These are phyloP conservation scores for Mucor racemosus DNA, from an alignment of 371 early-diverging fungal genomes.

Conservation along the genomic window DNA sequence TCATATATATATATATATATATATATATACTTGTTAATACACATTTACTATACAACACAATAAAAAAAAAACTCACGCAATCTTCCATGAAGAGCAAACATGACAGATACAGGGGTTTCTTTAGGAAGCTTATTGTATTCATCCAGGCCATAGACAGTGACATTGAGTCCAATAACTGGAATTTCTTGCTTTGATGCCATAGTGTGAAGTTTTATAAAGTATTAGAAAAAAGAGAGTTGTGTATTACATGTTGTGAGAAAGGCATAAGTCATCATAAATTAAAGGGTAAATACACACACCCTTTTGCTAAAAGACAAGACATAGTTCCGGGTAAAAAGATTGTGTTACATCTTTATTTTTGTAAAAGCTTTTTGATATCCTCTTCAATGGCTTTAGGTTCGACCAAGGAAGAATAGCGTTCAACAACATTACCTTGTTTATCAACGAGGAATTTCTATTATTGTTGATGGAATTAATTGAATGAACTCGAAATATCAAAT, in stretches of 20 bases:
- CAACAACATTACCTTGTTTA: slow-evolving; percentile 69
- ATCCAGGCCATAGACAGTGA: slow-evolving; percentile 47
- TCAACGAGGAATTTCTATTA: slow-evolving; percentile 74
- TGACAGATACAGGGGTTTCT: slow-evolving; percentile 34
- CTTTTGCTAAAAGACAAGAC: too few relatives aligned
- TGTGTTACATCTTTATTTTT: slow-evolving; percentile 8
- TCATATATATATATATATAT: too few relatives aligned
- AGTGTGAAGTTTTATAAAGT: not conserved
- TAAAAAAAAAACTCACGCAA: slow-evolving; percentile 32
- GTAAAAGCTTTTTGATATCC: slow-evolving; percentile 54
- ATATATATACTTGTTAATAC: too few relatives aligned
- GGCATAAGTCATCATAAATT: not conserved
- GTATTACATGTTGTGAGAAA: not conserved
- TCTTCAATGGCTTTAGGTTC: slow-evolving; percentile 59
- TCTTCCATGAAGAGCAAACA: slow-evolving; percentile 54
- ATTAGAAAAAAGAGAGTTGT: not conserved
- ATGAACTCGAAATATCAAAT: not conserved
- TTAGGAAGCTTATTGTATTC: slow-evolving; percentile 31
- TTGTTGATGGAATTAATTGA: not conserved
- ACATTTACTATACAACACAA: too few relatives aligned
- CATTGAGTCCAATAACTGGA: slow-evolving; percentile 30
- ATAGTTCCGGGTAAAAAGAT: not conserved
- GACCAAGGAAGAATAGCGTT: slow-evolving; percentile 64
- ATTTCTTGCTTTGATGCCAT: slow-evolving; percentile 18
- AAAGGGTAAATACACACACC: too few relatives aligned